These are phyloP conservation scores for Dianthus caryophyllus DNA, from an alignment of 148 eudicot genomes.

Conservation along the genomic window DNA sequence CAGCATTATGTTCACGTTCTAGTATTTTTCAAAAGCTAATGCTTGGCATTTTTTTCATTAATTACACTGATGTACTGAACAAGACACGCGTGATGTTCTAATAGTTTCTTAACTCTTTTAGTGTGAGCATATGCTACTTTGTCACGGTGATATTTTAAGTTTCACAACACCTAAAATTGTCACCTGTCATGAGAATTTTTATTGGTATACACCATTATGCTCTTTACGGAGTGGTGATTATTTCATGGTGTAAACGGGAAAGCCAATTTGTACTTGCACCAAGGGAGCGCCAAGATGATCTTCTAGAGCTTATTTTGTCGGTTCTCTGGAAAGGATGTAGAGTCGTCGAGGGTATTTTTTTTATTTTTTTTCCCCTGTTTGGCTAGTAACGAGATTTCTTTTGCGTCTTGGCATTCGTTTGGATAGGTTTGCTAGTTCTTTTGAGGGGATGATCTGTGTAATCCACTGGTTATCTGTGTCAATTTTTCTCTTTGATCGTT, in stretches of 20 bases:
- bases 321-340: not conserved
- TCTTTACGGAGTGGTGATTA: not conserved
- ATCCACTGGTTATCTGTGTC: not conserved
- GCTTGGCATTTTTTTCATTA: not conserved
- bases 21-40: not conserved
- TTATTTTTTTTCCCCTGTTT: too few relatives aligned
- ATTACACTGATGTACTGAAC: constrained; percentile 1
- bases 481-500: not conserved
- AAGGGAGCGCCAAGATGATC: not conserved
- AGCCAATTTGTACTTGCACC: not conserved
- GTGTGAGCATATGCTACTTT: not conserved
- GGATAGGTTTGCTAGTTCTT: not conserved
- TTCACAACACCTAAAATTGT: not conserved
- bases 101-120: not conserved
- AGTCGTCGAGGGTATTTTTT: not conserved
- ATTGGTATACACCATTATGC: not conserved
- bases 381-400: not conserved
- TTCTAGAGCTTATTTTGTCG: not conserved
- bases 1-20: not conserved
- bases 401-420: not conserved
- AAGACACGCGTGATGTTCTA: not conserved
- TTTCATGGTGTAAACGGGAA: not conserved
- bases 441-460: not conserved
- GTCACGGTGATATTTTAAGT: too few relatives aligned
- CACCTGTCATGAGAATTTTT: not conserved